Base-by-base conservation (phyloP, 768 basidiomycete genomes). In the Myochromella boudieri region DNA sequence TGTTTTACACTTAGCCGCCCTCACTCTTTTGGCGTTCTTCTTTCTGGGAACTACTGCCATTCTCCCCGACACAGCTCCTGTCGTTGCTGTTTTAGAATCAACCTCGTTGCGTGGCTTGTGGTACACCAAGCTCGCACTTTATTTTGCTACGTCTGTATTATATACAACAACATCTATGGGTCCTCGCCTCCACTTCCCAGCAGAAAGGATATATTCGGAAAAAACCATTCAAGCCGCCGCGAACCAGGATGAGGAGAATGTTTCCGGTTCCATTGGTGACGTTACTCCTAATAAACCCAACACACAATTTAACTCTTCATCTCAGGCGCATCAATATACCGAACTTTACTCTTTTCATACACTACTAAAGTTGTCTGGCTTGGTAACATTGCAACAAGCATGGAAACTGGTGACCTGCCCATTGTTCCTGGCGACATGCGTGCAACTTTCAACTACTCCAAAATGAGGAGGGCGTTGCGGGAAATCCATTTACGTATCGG, bases 331-430 rank as follows among this genome's bases (percentile, higher is more conserved):
- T 84, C 83, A 4, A 68, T 76, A 1, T 80, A 76, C 73, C 79
- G 77, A 46, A 68, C 71, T 41, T 65, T 97, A 4, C 66, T 93
- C n/a, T 97, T 97, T 65, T 82, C 82, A 12, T 94, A 92, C 62
- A 91, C 87, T 28, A 94, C 91, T 1, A 84, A 86, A 50, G 89
- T 97, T 11, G 81, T 95, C 45, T 82, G 84, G 79, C 81, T 93
- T 32, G 93, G 91, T 2, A 82, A 91, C 65, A 74, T 72, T 2
- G 74, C 85, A 1, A 75, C 78, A 46, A 85, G 79, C 48, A 76
- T 95, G 37, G 89, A 95, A 54, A 90, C 92, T 17, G 91, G 84
- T 49, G 92, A 97, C 61, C 70, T 97, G 24, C 94, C 93, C 4
- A 82, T 95, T 44, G 77, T 94, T 7, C 80, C 87, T 1, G 80